These are phyloP conservation scores for Umbelopsis sp. DNA, from an alignment of 192 early-diverging fungal genomes.

Conservation along the genomic window DNA sequence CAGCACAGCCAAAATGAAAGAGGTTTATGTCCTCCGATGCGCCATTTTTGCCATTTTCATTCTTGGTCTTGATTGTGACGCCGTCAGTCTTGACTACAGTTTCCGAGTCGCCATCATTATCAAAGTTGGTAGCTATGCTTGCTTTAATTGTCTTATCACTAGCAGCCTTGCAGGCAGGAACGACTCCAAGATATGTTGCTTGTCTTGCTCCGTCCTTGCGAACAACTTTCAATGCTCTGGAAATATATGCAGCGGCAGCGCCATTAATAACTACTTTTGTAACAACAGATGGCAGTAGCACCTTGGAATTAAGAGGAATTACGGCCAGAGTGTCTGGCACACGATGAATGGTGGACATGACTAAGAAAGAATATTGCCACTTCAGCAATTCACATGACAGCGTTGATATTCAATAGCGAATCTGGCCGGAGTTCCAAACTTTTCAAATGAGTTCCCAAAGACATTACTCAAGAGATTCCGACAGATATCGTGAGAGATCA, in stretches of 20 bases:
- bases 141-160: not conserved
- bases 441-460: constrained; percentile 6
- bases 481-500: not conserved
- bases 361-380: not conserved
- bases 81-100: not conserved
- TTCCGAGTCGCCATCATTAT: not conserved
- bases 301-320: constrained; percentile 30
- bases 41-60: not conserved
- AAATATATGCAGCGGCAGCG: constrained; percentile 24
- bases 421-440: not conserved
- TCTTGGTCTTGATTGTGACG: constrained; percentile 1
- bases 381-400: not conserved
- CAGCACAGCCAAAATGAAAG: constrained; percentile 49
- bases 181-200: not conserved
- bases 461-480: constrained; percentile 7
- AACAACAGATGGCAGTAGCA: constrained; percentile 36
- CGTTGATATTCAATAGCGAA: not conserved
- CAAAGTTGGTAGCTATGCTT: not conserved
- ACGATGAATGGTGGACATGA: constrained; percentile 13
- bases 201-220: not conserved
- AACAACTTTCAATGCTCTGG: constrained; percentile 12
- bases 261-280: constrained; percentile 23
- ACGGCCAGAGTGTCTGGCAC: constrained; percentile 23
- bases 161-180: not conserved
- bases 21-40: constrained; percentile 3